phyloP scores from a whole-genome alignment of 1,284 basidiomycete species.

The Malassezia globosa region DNA sequence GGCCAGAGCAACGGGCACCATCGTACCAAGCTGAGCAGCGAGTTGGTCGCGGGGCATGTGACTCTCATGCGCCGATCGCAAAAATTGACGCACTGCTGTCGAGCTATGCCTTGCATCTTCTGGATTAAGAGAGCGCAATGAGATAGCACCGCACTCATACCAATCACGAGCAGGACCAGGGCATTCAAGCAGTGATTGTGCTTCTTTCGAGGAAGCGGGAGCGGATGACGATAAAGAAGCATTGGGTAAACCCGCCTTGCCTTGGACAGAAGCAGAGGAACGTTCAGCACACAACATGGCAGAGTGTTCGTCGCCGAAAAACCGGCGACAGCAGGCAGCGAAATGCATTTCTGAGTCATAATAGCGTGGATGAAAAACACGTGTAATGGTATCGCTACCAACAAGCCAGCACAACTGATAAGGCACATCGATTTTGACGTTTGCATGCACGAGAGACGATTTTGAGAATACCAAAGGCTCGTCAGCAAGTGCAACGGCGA shows the following conservation, averaged over 20 bases:
- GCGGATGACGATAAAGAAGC: neutral
- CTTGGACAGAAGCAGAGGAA: slow-evolving; percentile 6
- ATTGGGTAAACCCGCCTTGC: neutral
- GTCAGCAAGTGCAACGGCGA: slow-evolving; percentile 71
- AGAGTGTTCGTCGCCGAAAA: slow-evolving; percentile 56
- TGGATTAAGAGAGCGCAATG: slow-evolving; percentile 23
- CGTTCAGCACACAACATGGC: slow-evolving; percentile 52
- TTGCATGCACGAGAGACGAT: slow-evolving; percentile 49
- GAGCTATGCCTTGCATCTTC: slow-evolving; percentile 24
- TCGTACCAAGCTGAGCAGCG: neutral
- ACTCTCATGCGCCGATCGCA: neutral
- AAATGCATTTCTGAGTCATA: slow-evolving; percentile 56
- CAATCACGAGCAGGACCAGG: slow-evolving; percentile 12
- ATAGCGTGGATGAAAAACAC: slow-evolving; percentile 69
- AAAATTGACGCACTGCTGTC: slow-evolving; percentile 20
- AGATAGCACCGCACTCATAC: slow-evolving; percentile 19
- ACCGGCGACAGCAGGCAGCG: slow-evolving; percentile 53
- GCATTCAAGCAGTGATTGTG: slow-evolving; percentile 13
- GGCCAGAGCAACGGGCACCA: slow-evolving; percentile 25
- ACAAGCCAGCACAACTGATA: slow-evolving; percentile 57
- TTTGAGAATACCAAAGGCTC: slow-evolving; percentile 83
- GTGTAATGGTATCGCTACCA: slow-evolving; percentile 76
- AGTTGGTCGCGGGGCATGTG: slow-evolving; percentile 12
- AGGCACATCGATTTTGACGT: neutral
- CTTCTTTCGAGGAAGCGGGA: slow-evolving; percentile 17